A percentile compares a stretch with the other conserved stretches of the same genome.
These are phyloP conservation scores for Oryza australiensis DNA, from an alignment of 176 grass and related monocot genomes.

Conservation along the genomic window DNA sequence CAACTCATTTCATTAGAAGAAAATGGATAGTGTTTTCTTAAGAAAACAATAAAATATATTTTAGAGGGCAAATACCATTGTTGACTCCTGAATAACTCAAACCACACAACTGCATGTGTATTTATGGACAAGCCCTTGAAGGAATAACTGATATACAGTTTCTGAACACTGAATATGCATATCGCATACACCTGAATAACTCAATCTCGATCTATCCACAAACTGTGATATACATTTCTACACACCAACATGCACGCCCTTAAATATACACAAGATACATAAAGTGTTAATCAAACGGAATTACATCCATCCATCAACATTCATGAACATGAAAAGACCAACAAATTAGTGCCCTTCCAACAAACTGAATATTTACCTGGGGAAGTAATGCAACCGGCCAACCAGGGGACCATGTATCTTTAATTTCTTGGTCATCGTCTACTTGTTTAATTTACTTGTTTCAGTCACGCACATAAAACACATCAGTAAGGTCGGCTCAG, in stretches of 20 bases:
- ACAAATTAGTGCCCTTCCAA: not conserved
- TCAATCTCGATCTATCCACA: not conserved
- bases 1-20: too few species aligned
- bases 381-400: not conserved
- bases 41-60: not conserved
- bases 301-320: not conserved
- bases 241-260: not conserved
- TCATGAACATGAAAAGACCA: not conserved
- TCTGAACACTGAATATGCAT: not conserved
- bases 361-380: constrained; percentile 3
- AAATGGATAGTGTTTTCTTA: not conserved
- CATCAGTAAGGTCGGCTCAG: not conserved
- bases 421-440: not conserved
- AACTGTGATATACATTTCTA: not conserved
- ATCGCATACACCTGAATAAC: not conserved
- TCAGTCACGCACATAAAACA: not conserved
- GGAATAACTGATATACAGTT: not conserved
- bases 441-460: constrained; percentile 27
- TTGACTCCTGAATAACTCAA: not conserved
- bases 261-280: not conserved
- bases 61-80: not conserved
- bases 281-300: not conserved
- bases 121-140: not conserved
- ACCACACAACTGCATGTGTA: not conserved
- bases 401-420: not conserved